Base-by-base conservation (phyloP, 768 basidiomycete genomes). In the Agaricus sinodeliciosus region DNA sequence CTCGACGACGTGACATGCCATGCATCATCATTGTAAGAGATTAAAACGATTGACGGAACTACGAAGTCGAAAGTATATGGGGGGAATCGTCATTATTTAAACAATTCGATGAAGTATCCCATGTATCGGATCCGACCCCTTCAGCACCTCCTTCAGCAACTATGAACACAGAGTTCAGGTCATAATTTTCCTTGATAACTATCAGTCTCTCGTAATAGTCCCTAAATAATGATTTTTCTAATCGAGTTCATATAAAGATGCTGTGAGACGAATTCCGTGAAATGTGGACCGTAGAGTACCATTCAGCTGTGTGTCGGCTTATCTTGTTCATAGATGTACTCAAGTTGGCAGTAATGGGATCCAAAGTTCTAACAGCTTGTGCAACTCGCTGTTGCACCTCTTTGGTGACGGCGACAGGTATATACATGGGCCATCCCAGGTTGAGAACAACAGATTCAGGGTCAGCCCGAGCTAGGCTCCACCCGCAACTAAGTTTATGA, bases 91-190 rank as follows among this genome's bases (percentile, higher is more conserved):
- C 22, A 31, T 31, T 11, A 31, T 31, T 8, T 31, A 9, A 62
- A 47, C 66, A 67, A 26, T 58, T 59, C 35, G 67, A 56, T 11
- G 41, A 52, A 37, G 43, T 49, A 57, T 77, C 75, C 77, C 77
- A 80, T 2, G 74, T 67, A n/a, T 80, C 76, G 2, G 75, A 75
- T 0, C 76, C 78, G 1, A 81, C 76, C 0, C 78, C 79, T 22
- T 22, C 22, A 22, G 22, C 22, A 3, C 3, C n/a, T n/a, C n/a
- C n/a, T 18, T 66, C 61, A 0, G 61, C 53, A 15, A 79, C 74
- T 4, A 79, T 60, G 57, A 80, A 81, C 9, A 80, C 49, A 25
- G 59, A 66, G 9, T 63, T 51, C 0, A 76, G 72, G 59, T 82
- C 79, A 48, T 77, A 75, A 54, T 61, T 67, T 3, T 48, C 27